phyloP scores from a whole-genome alignment of 108 stramenopile genomes.

The Cyclotella choctawhatcheeana region DNA sequence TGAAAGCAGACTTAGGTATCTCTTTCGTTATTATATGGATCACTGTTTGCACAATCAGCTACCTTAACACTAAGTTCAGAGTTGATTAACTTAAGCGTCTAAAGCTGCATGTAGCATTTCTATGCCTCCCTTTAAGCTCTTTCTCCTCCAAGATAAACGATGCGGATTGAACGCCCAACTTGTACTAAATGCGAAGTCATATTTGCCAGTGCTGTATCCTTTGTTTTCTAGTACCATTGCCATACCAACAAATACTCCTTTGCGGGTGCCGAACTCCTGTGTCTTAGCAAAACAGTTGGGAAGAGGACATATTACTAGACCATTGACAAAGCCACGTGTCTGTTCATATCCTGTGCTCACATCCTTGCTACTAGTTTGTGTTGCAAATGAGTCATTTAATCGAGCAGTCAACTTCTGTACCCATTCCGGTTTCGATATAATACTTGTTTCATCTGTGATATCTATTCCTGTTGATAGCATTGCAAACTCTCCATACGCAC shows the following conservation, averaged over 20 bases:
- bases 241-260: constrained; percentile 58
- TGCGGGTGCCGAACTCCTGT: constrained; percentile 86
- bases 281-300: constrained; percentile 27
- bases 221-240: constrained; percentile 77
- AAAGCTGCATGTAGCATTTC: constrained; percentile 25
- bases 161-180: constrained; percentile 49
- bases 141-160: constrained; percentile 39
- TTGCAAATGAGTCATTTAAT: too few species aligned
- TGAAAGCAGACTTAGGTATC: too few species aligned
- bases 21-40: too few species aligned
- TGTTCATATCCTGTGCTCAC: constrained; percentile 60
- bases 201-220: constrained; percentile 16
- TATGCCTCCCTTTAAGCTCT: constrained; percentile 36
- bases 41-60: too few species aligned
- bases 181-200: constrained; percentile 13
- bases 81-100: constrained; percentile 19
- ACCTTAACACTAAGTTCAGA: too few species aligned
- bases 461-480: constrained; percentile 23
- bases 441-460: neutral
- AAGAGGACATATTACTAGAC: constrained; percentile 36
- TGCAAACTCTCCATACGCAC: constrained; percentile 62
- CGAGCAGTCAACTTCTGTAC: neutral
- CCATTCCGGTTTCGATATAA: constrained; percentile 1
- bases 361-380: too few species aligned
- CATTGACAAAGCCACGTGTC: constrained; percentile 46